Base-by-base conservation (phyloP, 352 stramenopile species). In the Aphanomyces euteiches region DNA sequence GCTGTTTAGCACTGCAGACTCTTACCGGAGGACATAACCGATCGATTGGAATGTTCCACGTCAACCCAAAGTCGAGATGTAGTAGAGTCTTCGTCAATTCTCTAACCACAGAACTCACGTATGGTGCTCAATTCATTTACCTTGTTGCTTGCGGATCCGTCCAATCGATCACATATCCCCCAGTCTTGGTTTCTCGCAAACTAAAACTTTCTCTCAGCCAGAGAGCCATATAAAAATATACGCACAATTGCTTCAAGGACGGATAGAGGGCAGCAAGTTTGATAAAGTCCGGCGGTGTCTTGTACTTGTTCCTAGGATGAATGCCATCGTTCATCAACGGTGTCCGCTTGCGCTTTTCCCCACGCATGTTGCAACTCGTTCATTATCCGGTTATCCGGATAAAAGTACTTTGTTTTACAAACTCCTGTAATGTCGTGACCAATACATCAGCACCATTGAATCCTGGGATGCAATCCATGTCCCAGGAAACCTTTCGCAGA, bases 21-120 rank as follows among this genome's bases (percentile, higher is more conserved):
- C 90, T 73, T 71, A 99, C 87, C 12, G 96, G 95, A 50, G 96
- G 96, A 78, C 94, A 98, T 34, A 99, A 76, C 12, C 88, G 85
- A 71, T 97, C 87, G 36, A 91, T 84, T 5, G 96, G 96, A 21
- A 98, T 90, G 17, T 86, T 83, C 79, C 93, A 97, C 39, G 97
- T 72, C 37, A 95, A 63, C 12, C 83, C 77, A 75, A 98, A 99
- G 70, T 98, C 88, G 41, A 93, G 79, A 53, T 90, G 74, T 19
- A 99, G 83, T 66, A 99, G 77, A 40, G 92, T 92, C 69, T 85
- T 84, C 3, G 96, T 98, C 50, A 99, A 80, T 66, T 97, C 88
- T 63, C 88, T 89, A 70, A 28, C 48, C 6, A 65, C 56, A 72
- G 74, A 58, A 54, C 12, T 36, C 48, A 41, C 17, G 47, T 34